Conservation (phyloP, 208 protist species). For the Trypanosoma rangeli region DNA sequence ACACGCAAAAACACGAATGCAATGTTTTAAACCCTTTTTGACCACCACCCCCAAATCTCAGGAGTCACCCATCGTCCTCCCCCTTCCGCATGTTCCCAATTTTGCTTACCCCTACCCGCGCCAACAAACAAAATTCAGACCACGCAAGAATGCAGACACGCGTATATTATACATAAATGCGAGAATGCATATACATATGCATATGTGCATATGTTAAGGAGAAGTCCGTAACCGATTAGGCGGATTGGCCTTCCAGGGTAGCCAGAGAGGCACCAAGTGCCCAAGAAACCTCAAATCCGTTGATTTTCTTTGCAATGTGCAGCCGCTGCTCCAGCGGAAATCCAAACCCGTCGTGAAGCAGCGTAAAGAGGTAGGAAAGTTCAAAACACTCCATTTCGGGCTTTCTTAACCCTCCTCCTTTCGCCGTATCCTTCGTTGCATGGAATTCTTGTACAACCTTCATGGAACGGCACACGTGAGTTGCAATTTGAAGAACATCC, state of each 20-base stretch:
- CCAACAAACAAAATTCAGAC: no score
- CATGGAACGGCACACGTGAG: constrained; percentile 23
- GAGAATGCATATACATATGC: constrained; percentile 9
- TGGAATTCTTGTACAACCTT: constrained; percentile 31
- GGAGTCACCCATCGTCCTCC: no score
- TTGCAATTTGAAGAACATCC: constrained; percentile 31
- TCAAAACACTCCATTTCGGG: constrained; percentile 76
- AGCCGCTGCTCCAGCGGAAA: constrained; percentile 53
- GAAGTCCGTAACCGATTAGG: not conserved
- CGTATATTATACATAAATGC: not conserved
- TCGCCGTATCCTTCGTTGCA: not conserved
- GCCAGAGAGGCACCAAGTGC: constrained; percentile 70
- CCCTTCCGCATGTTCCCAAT: no score
- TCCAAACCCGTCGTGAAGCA: constrained; percentile 64
- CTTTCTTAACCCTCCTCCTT: constrained; percentile 28
- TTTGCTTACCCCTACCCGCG: no score
- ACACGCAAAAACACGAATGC: no score
- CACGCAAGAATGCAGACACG: not conserved
- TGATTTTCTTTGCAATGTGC: constrained; percentile 80
- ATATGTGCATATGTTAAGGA: constrained; percentile 8
- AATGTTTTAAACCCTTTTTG: no score
- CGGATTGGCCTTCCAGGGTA: constrained; percentile 15
- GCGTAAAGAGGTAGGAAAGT: constrained; percentile 65
- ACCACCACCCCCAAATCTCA: no score
- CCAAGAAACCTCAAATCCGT: constrained; percentile 79